These are phyloP conservation scores for Chaetomium globosum DNA, from an alignment of 2,329 filamentous ascomycete species.

Conservation along the genomic window DNA sequence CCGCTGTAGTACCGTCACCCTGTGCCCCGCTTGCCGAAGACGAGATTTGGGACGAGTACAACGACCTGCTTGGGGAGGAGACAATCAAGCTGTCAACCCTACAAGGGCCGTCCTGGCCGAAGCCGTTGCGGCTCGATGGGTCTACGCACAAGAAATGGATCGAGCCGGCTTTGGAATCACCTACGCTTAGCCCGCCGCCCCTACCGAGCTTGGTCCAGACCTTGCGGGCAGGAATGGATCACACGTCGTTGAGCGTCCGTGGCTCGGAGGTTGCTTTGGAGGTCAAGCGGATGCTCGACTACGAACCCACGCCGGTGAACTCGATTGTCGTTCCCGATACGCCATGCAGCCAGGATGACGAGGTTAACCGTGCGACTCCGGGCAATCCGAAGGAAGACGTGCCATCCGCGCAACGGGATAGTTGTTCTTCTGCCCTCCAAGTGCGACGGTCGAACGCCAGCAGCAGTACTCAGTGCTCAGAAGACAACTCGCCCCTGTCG, in stretches of 20 bases:
- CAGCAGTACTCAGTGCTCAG: slow-evolving; percentile 52
- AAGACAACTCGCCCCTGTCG: slow-evolving; percentile 64
- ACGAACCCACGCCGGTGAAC: slow-evolving; percentile 48
- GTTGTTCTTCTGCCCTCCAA: slow-evolving; percentile 35
- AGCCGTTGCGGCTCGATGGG: slow-evolving; percentile 59
- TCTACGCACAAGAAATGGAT: slow-evolving; percentile 47
- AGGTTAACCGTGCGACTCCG: slow-evolving; percentile 39
- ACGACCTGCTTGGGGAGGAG: slow-evolving; percentile 78
- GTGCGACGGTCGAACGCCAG: slow-evolving; percentile 50
- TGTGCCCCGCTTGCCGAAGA: slow-evolving; percentile 71
- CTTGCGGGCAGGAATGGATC: slow-evolving; percentile 38
- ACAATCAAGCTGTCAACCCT: slow-evolving; percentile 51
- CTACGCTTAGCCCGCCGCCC: slow-evolving; percentile 46
- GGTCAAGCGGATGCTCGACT: slow-evolving; percentile 53
- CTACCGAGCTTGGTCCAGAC: slow-evolving; percentile 42
- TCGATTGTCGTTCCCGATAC: slow-evolving; percentile 51
- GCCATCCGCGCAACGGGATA: slow-evolving; percentile 27
- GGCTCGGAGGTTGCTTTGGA: slow-evolving; percentile 59
- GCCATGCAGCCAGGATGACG: slow-evolving; percentile 46
- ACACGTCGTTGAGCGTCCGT: slow-evolving; percentile 54
- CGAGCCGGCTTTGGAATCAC: slow-evolving; percentile 50
- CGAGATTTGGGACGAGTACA: slow-evolving; percentile 92
- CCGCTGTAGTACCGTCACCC: slow-evolving; percentile 65
- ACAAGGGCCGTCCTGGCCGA: slow-evolving; percentile 53
- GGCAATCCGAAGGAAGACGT: slow-evolving; percentile 34